Evolutionary conservation across 331 rosid species (phyloP), one percentile per base, ranked within the genome.

Genomic region (Phaseolus coccineus): DNA sequence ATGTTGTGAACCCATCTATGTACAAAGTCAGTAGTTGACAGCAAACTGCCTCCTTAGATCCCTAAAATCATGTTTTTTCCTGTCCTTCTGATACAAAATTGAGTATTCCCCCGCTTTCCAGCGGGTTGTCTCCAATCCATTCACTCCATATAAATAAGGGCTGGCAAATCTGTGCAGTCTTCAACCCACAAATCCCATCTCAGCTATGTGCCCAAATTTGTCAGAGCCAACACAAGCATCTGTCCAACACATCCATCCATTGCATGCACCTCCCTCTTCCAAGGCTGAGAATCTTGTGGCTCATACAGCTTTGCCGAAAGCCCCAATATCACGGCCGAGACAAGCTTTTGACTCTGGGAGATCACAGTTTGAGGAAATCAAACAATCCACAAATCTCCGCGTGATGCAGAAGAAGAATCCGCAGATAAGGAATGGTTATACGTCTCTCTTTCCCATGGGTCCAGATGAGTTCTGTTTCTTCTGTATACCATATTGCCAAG

Each of bases 401-500:
- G 2, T 72, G 84, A 77, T 63, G 87, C 80, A 72, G 76, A 61
- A 74, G 78, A 63, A 83, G 81, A 81, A 74, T 78, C 78, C 71
- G 81, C 62, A 80, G 72, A 76, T 47, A 56, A 75, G 57, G 79
- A 56, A 80, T 40, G 67, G 56, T 85, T 89, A 94, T 42, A 82
- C 78, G 2, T 92, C 98, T 87, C 97, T 91, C 90, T 87, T 91
- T 72, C 91, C 92, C 57, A 84, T 83, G 80, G 76, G 68, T 66
- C 97, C 98, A 73, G 92, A 79, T 59, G 93, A 82, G 65, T 76
- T 86, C 80, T 85, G 96, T 89, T 85, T 93, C 93, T 79, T 93
- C 73, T 86, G 97, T 57, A 87, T 68, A 50, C 96, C 99, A 86
- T 87, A 83, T 53, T 89, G 94, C 98, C 97, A 89, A 71, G 90